Percentiles rank a stretch among this genome's conserved stretches.
These are phyloP conservation scores for Diplodia scrobiculata DNA, from an alignment of 2,329 filamentous ascomycete genomes.

Conservation along the genomic window DNA sequence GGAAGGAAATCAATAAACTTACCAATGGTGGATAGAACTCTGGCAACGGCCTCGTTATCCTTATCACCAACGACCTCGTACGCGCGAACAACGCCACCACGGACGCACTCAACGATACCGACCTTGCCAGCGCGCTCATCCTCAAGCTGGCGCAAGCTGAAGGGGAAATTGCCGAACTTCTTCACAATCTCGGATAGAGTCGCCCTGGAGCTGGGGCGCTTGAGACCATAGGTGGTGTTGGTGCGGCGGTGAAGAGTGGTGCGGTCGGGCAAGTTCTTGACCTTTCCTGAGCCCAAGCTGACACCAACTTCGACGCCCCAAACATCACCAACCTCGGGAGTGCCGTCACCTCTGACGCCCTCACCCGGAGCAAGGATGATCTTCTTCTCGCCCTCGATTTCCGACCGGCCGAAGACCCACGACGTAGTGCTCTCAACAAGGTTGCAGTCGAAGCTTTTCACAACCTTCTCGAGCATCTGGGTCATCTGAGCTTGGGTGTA, in stretches of 20 bases:
- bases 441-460: slow-evolving; percentile 86
- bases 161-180: slow-evolving; percentile 97
- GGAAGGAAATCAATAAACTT: slow-evolving; percentile 49
- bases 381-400: slow-evolving; percentile 98
- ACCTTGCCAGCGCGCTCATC: slow-evolving; percentile 95
- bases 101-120: slow-evolving; percentile 94
- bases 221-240: slow-evolving; percentile 85
- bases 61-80: slow-evolving; percentile 97
- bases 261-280: slow-evolving; percentile 86
- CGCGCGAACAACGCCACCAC: slow-evolving; percentile 86
- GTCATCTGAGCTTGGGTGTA: slow-evolving; percentile 86
- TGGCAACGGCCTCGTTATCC: slow-evolving; percentile 79
- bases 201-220: slow-evolving; percentile 86
- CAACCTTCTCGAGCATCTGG: slow-evolving; percentile 83
- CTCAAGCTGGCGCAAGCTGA: slow-evolving; percentile 94
- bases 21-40: slow-evolving; percentile 91
- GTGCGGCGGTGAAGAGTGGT: slow-evolving; percentile 92
- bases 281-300: slow-evolving; percentile 87
- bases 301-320: slow-evolving; percentile 98
- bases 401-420: slow-evolving; percentile 94
- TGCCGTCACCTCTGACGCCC: slow-evolving; percentile 85
- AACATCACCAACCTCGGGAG: slow-evolving; percentile 85
- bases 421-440: slow-evolving; percentile 97
- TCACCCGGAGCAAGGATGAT: slow-evolving; percentile 88
- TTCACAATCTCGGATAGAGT: slow-evolving; percentile 92